Base-by-base conservation (phyloP, 1,139 yeast species). In the Blastobotrys ciferrii region DNA sequence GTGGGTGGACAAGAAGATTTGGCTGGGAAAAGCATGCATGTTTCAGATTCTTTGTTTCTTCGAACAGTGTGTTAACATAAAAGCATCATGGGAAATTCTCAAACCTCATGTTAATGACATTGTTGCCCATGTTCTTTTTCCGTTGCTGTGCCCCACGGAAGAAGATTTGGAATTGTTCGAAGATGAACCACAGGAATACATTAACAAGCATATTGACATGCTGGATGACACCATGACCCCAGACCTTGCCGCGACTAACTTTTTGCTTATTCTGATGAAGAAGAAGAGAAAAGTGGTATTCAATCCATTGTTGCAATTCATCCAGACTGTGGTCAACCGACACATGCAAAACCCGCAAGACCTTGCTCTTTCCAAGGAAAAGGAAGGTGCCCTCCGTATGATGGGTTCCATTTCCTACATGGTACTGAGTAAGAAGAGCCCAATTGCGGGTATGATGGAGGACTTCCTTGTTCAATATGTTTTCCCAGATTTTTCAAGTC, bases 161-260 rank as follows among this genome's bases (percentile, higher is more conserved):
- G 79, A 77, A 11, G 80, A 80, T 20, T 71, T 89, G 52, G 95
- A 87, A 55, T 69, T 80, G 32, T 91, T 87, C 69, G 96, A 89
- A 54, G 80, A 78, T 53, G 98, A 92, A 62, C 98, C 98, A 4
- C 86, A 81, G 50, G 97, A 91, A 65, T 92, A 89, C 64, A 86
- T 92, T 54, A 91, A 87, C 66, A 76, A 84, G 57, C 80, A 82
- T 51, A 75, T 88, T 61, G 95, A 88, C 63, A 70, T 82, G 50
- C 82, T 80, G 60, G 81, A 86, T 56, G 95, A 87, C 55, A 76
- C 80, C 33, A 77, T 80, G 43, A 83, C 92, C 11, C 81, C 95
- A 0, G 96, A 87, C 60, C 80, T 81, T 38, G 96, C 96, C 0
- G 84, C 96, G 1, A 78, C 85, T 45, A 85, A 84, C 65, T 87